Evolutionary conservation across 2,329 filamentous ascomycete genomes (phyloP), one percentile per base, ranked within the genome.

Genomic region (Neoscytalidium dimidiatum): DNA sequence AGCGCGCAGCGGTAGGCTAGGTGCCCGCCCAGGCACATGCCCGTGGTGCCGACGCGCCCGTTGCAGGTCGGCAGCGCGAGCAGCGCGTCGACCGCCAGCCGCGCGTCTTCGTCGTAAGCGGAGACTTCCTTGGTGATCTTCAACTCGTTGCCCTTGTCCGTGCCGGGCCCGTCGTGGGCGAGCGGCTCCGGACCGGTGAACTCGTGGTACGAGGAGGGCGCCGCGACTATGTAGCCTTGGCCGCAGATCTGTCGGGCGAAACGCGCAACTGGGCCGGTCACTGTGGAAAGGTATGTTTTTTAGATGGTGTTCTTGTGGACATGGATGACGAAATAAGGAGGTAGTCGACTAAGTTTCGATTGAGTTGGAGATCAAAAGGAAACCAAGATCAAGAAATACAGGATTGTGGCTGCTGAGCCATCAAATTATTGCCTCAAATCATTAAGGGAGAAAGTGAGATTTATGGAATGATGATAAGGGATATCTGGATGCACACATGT

Each of bases 1-100:
- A 97, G 84, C 71, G 88, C 88, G 71, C 85, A 87, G 46, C 88
- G 83, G 75, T 87, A 90, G 78, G 91, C 92, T 19, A 97, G 86
- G 75, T 97, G 94, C 1, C 94, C 94, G 61, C 94, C 94, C 1
- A 97, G 87, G 77, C 94, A 97, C 94, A 97, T 97, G 67, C 92
- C 92, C 13, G 91, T 93, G 4, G 89, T 83, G 51, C 92, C 92
- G 69, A 97, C 86, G 38, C 86, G 85, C 57, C 93, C 93, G 67
- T 88, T 96, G 78, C 93, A 83, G 1, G 80, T 83, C 3, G 73
- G 69, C 5, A 83, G 70, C 0, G 70, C 71, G 17, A 81, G 71
- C 14, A 84, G 74, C 11, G 72, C 49, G 64, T 80, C 76, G 56
- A 83, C 73, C 21, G 76, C 73, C 0, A 84, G 74, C 3, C 74